Evolutionary conservation across 2,329 filamentous ascomycete species (phyloP), one percentile per base, ranked within the genome.

Genomic region (Cladophialophora psammophila): DNA sequence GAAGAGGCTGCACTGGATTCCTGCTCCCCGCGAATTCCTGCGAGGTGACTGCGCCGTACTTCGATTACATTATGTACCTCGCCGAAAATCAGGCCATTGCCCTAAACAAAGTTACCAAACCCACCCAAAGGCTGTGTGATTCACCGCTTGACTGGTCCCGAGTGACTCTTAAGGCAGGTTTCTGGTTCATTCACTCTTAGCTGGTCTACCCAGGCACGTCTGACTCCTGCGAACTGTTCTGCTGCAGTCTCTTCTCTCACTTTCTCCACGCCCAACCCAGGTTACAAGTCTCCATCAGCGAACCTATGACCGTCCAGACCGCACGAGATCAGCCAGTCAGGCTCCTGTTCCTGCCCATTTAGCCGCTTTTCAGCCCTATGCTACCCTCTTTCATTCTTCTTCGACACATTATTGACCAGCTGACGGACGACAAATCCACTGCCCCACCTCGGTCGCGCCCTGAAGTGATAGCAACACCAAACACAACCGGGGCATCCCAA

Each of bases 391-490:
- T 50, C 45, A 50, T 20, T 26, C 45, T 50, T 50, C 45, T n/a
- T 50, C 26, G 45, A 50, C 45, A 50, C 45, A 45, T 60, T 15
- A 36, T 35, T 38, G 58, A 59, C 57, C 36, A 53, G 54, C 54
- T 64, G 62, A 64, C 62, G 50, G 59, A 40, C 62, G 50, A 31
- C 52, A 18, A 26, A 60, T 40, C 35, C 63, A 54, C 48, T 53
- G 63, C 63, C 63, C 56, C 62, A 65, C 55, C 56, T 56, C 54
- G 48, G 18, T 31, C 38, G 42, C 58, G 58, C 58, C 13, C 31
- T 20, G 10, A 5, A n/a, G 36, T 36, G 34, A 45, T 7, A 48
- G 55, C 55, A 42, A 55, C 35, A 42, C 53, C 5, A 63, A 13
- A 26, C 32, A 35, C 31, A 31, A 55, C 52, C n/a, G 31, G 52